These are phyloP conservation scores for Coix lacrymajobi DNA, from an alignment of 176 grass and related monocot species.

Conservation along the genomic window DNA sequence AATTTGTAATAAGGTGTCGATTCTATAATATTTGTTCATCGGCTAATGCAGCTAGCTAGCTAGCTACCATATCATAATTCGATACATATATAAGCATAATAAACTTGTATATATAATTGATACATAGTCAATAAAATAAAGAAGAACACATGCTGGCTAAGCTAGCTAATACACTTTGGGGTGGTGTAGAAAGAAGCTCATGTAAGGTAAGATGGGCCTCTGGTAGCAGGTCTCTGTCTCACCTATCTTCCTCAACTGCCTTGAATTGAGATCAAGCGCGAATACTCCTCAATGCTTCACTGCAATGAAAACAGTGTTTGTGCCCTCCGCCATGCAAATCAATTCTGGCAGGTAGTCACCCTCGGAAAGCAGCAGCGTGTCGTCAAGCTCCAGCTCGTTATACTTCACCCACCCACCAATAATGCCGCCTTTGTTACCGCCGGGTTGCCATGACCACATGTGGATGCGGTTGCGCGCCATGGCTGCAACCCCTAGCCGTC, in stretches of 20 bases:
- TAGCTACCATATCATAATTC: too few species aligned
- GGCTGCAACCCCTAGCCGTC: background rate
- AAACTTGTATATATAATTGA: too few species aligned
- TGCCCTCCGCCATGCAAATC: background rate
- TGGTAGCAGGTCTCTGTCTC: accelerated
- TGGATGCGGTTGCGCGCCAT: background rate
- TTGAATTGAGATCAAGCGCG: background rate
- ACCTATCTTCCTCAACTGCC: background rate
- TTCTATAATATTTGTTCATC: too few species aligned
- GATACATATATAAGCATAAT: too few species aligned
- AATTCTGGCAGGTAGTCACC: background rate
- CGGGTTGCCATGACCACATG: background rate
- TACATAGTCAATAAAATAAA: too few species aligned
- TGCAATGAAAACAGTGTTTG: background rate
- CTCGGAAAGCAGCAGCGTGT: too few species aligned
- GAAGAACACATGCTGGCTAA: too few species aligned
- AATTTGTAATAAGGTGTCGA: too few species aligned
- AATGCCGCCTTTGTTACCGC: background rate
- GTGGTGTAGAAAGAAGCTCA: too few species aligned
- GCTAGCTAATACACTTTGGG: too few species aligned
- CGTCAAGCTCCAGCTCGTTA: background rate
- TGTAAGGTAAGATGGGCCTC: background rate
- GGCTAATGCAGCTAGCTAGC: too few species aligned
- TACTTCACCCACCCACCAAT: background rate
- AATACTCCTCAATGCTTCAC: background rate